Base-by-base conservation (phyloP, 2,329 filamentous ascomycete genomes). In the Talaromyces verruculosus region DNA sequence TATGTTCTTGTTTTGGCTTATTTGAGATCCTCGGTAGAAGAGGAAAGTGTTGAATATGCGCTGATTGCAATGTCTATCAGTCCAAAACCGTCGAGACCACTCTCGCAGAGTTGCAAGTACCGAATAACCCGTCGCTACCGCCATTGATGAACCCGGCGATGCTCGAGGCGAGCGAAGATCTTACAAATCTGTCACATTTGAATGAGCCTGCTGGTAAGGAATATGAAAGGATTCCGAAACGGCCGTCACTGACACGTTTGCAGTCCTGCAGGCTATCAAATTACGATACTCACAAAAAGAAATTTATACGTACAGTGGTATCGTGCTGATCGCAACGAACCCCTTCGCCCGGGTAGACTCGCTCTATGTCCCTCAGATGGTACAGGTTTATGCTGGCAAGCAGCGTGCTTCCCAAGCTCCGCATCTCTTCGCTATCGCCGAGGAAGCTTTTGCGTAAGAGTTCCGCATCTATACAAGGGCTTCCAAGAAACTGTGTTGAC, bases 301-400 rank as follows among this genome's bases (percentile, higher is more conserved):
- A 80, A 99, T 99, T 75, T 99, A 99, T 84, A 99, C 95, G 75
- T 99, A 99, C 84, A 97, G 92, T 78, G 95, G 95, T 77, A 98
- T 99, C 76, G 95, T 99, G 70, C 85, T 99, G 72, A 99, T 99
- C 82, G 95, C 95, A 69, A 96, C 95, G 69, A 99, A 99, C 81
- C 95, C 95, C 25, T 99, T 99, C 75, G 95, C 96, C 63, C 88
- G 95, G 70, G 93, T 99, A 71, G 95, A 99, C 79, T 99, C 95
- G 49, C 88, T 99, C 75, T 99, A 99, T 80, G 95, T 99, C 11
- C 93, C 94, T 19, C 95, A 95, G 71, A 99, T 99, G 94, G 93
- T 99, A n/a, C 95, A 99, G 79, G 93, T 98, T 45, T 99, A 99
- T 81, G 93, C 95, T 65, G 95, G 95, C 75, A 98, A 94, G 81